Percentiles rank a stretch among this genome's conserved stretches.
Evolutionary conservation across 2,329 filamentous ascomycete species (phyloP).

Genomic region (Fusarium sororula): DNA sequence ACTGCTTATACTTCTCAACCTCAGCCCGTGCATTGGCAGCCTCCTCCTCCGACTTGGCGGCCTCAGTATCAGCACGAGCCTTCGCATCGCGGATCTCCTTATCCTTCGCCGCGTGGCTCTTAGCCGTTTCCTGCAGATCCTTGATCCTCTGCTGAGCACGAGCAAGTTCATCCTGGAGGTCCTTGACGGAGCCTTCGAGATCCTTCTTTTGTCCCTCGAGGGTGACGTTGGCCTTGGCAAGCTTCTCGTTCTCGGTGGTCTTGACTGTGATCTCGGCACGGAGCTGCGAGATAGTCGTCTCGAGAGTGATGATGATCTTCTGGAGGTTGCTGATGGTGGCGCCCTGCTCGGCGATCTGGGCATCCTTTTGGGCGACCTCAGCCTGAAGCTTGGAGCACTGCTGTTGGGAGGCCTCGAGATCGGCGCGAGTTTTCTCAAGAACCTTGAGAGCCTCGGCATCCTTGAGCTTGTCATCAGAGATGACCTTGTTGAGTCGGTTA

Average conservation of each 20-base stretch:
- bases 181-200: neutral
- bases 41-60: neutral
- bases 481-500: neutral
- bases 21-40: neutral
- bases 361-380: neutral
- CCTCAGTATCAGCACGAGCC: neutral
- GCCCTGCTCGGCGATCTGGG: neutral
- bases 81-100: neutral
- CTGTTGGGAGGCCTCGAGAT: neutral
- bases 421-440: neutral
- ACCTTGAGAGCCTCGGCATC: neutral
- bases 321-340: neutral
- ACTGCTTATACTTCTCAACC: neutral
- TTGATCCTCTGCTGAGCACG: neutral
- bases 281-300: neutral
- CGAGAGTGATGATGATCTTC: neutral
- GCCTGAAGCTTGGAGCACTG: neutral
- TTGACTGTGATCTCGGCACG: neutral
- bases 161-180: neutral
- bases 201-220: neutral
- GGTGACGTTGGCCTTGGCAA: neutral
- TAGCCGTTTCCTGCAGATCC: neutral
- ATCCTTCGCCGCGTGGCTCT: neutral
- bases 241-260: neutral
- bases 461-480: neutral